These are phyloP conservation scores for Ulvella scutata DNA, from an alignment of 139 green algal species.

Conservation along the genomic window DNA sequence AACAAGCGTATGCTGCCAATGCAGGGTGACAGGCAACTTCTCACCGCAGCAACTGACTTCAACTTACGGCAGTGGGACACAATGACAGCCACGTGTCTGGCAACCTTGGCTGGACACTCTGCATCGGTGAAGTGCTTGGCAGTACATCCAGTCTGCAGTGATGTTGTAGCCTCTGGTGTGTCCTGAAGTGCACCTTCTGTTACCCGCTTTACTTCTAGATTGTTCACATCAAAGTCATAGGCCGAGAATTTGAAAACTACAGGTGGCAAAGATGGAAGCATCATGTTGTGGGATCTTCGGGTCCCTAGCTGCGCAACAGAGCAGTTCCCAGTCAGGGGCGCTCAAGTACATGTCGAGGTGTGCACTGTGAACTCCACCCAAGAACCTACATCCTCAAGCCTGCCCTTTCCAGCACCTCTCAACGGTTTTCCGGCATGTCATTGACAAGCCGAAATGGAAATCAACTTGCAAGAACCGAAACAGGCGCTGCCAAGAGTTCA, in stretches of 20 bases:
- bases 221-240: too few species aligned
- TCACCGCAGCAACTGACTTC: background rate
- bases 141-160: background rate
- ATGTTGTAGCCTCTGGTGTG: background rate
- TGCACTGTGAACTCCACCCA: background rate
- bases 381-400: background rate
- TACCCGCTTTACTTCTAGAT: too few species aligned
- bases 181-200: too few species aligned
- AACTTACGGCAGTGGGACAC: background rate
- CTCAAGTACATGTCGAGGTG: background rate
- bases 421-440: too few species aligned
- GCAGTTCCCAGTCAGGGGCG: background rate
- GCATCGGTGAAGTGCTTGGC: background rate
- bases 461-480: too few species aligned
- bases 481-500: too few species aligned
- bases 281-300: background rate
- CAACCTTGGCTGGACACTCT: background rate
- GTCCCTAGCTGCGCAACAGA: background rate
- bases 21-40: background rate
- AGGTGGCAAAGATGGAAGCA: background rate
- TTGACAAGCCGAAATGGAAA: too few species aligned
- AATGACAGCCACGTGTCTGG: background rate
- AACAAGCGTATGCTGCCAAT: too few species aligned
- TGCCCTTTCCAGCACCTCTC: background rate
- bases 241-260: too few species aligned